These are phyloP conservation scores for Penicillium decumbens DNA, from an alignment of 2,329 filamentous ascomycete species.

Conservation along the genomic window DNA sequence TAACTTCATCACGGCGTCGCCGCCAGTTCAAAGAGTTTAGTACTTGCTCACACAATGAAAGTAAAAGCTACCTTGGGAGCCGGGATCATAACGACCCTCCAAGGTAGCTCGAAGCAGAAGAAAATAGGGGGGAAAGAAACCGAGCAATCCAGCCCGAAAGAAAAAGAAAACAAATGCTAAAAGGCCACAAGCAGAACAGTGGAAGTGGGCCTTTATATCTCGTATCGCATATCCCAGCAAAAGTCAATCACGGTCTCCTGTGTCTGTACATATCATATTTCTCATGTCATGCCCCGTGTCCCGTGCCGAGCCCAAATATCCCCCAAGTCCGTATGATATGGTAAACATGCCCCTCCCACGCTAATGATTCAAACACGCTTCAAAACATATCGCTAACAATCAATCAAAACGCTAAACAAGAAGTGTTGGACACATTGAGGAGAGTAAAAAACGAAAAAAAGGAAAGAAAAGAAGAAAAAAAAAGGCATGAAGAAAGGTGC, in stretches of 20 bases:
- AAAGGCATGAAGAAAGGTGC: neutral
- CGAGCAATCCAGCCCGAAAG: neutral
- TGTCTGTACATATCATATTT: conserved; percentile 6
- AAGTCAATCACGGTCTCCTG: neutral
- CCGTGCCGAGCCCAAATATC: neutral
- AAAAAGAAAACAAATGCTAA: conserved; percentile 6
- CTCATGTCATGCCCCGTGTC: neutral
- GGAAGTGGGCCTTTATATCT: conserved; percentile 9
- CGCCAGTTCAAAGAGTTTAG: conserved; percentile 14
- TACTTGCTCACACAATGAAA: neutral
- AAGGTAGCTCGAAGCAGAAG: neutral
- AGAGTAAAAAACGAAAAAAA: neutral
- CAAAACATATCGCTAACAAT: conserved; percentile 11
- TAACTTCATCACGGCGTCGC: conserved; percentile 15
- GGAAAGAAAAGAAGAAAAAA: neutral
- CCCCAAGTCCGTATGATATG: conserved; percentile 14
- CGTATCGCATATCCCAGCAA: conserved; percentile 8
- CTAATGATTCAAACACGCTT: neutral
- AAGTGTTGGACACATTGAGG: neutral
- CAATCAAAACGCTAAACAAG: conserved; percentile 9
- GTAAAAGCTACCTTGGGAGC: neutral
- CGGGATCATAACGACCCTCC: neutral
- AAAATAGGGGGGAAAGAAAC: neutral
- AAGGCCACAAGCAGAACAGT: neutral
- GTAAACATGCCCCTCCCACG: neutral